Conservation (phyloP, 768 basidiomycete genomes). For the Butyriboletus loyo region DNA sequence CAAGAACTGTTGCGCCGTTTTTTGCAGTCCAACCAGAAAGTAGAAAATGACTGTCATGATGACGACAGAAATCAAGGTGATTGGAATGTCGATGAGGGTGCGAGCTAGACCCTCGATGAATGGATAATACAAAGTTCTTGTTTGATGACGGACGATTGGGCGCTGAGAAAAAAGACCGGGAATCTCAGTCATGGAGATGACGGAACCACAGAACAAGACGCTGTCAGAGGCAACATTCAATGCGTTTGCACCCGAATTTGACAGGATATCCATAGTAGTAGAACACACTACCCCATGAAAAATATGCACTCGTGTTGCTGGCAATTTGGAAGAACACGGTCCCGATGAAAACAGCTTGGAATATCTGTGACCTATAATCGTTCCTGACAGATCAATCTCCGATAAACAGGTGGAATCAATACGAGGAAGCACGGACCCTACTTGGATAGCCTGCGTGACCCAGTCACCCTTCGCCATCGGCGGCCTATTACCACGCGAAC, state of each 20-base stretch:
- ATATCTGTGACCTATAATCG: conserved; percentile 33
- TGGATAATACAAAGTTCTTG: conserved; percentile 47
- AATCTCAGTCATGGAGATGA: conserved; percentile 53
- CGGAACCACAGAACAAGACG: conserved; percentile 47
- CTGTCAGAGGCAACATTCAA: conserved; percentile 30
- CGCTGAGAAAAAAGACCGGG: conserved; percentile 45
- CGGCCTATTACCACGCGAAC: conserved; percentile 42
- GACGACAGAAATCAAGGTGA: conserved; percentile 26
- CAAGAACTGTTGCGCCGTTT: conserved; percentile 17
- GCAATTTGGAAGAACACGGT: conserved; percentile 43
- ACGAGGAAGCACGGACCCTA: conserved; percentile 29
- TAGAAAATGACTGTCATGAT: conserved; percentile 15
- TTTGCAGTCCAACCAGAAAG: conserved; percentile 20
- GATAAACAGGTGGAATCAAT: neutral
- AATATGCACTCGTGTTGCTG: conserved; percentile 30
- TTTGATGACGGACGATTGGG: conserved; percentile 42
- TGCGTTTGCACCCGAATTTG: neutral
- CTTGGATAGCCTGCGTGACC: conserved; percentile 32
- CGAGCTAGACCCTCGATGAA: conserved; percentile 44
- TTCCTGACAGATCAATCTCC: conserved; percentile 2
- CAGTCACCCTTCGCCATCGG: conserved; percentile 43
- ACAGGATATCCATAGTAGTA: conserved; percentile 54
- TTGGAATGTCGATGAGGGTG: conserved; percentile 45
- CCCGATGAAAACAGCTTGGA: conserved; percentile 23
- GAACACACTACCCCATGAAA: conserved; percentile 69